phyloP scores from a whole-genome alignment of 768 basidiomycete species.

The Trametes cubensis region DNA sequence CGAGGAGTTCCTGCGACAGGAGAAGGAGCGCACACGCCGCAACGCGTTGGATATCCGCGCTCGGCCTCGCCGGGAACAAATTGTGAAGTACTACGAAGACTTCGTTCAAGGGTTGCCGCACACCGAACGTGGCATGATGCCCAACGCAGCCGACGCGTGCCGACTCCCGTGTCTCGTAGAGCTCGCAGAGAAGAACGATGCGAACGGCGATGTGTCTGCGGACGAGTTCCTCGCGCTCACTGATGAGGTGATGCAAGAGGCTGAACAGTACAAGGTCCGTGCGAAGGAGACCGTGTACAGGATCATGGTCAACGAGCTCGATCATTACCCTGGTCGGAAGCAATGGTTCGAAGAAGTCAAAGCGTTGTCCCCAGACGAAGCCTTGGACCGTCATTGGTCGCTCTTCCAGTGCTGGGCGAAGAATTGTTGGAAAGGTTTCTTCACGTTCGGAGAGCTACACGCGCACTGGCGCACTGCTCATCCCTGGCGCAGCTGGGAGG shows the following conservation, averaged over 20 bases:
- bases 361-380: neutral
- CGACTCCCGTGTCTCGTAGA: neutral
- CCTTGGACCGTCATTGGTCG: neutral
- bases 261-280: neutral
- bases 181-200: neutral
- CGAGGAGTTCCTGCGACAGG: neutral
- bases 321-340: no score
- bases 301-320: neutral
- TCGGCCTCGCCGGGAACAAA: neutral
- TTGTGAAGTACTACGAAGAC: neutral
- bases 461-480: neutral
- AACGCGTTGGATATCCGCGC: neutral
- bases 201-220: neutral
- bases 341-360: neutral
- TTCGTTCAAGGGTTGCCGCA: neutral
- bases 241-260: neutral
- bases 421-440: neutral
- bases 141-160: neutral
- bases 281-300: neutral
- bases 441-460: constrained; percentile 7
- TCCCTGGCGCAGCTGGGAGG: neutral
- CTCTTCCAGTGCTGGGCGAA: neutral
- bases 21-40: neutral
- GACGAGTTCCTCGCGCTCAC: neutral
- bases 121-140: neutral